A percentile compares a stretch with the other conserved stretches of the same genome.
These are phyloP conservation scores for Amanita brunnescens DNA, from an alignment of 768 basidiomycete species.

Conservation along the genomic window DNA sequence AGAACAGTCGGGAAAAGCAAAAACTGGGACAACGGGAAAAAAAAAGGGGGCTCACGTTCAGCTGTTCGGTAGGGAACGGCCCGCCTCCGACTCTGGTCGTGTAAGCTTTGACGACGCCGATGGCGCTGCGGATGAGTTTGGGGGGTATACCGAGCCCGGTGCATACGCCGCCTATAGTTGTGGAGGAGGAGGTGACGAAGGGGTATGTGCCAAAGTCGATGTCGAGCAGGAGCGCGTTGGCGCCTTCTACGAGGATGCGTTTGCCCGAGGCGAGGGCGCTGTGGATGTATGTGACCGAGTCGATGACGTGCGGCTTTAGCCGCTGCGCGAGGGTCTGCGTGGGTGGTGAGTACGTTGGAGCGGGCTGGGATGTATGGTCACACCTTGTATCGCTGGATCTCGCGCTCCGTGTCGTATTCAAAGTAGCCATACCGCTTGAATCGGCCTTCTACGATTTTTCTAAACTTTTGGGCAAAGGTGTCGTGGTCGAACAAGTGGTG, in stretches of 20 bases:
- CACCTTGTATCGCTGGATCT: constrained; percentile 71
- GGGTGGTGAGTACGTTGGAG: too few relatives aligned
- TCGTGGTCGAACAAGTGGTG: constrained; percentile 91
- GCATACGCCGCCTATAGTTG: constrained; percentile 90
- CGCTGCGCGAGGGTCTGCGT: constrained; percentile 57
- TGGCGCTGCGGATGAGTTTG: constrained; percentile 71
- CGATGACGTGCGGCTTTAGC: constrained; percentile 80
- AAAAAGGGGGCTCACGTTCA: too few relatives aligned
- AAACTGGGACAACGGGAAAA: too few relatives aligned
- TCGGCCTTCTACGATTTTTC: constrained; percentile 90
- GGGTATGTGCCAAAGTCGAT: constrained; percentile 98
- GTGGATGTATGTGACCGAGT: constrained; percentile 83
- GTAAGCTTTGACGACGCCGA: constrained; percentile 97
- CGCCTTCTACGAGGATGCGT: constrained; percentile 88
- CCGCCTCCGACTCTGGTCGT: constrained; percentile 98
- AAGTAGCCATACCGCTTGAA: constrained; percentile 98
- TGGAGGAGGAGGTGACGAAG: constrained; percentile 92
- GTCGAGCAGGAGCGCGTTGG: constrained; percentile 98
- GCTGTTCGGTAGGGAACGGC: constrained; percentile 94
- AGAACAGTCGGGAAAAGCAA: too few relatives aligned
- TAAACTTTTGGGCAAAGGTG: constrained; percentile 85
- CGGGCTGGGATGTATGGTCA: too few relatives aligned
- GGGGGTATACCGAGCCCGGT: constrained; percentile 98
- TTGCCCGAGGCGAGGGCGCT: constrained; percentile 67
- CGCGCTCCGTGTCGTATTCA: constrained; percentile 96